phyloP scores from a whole-genome alignment of 768 basidiomycete genomes.

The Trametes coccinea region DNA sequence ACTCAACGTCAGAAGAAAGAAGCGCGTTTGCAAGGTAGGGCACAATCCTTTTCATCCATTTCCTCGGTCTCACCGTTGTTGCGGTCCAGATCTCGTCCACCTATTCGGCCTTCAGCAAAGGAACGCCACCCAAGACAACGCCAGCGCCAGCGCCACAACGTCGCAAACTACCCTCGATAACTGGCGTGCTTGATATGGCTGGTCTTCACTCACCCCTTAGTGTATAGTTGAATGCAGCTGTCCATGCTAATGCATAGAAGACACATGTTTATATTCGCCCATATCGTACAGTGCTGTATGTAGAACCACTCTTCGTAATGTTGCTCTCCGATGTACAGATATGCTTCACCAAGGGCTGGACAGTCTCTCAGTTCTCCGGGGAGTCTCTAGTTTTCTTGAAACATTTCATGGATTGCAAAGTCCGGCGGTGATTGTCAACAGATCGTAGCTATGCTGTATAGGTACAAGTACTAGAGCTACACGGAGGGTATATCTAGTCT shows the following conservation, averaged over 20 bases:
- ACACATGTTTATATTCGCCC: too few species aligned
- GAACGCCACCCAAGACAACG: constrained; percentile 7
- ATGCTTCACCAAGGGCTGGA: too few species aligned
- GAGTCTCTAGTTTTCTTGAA: neutral
- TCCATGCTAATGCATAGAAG: too few species aligned
- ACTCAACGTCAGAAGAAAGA: constrained; percentile 76
- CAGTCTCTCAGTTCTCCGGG: too few species aligned
- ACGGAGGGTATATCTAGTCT: neutral
- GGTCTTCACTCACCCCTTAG: too few species aligned
- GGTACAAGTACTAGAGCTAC: neutral
- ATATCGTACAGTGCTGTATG: too few species aligned
- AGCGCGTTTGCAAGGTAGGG: constrained; percentile 74
- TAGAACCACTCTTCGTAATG: too few species aligned
- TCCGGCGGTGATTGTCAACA: too few species aligned
- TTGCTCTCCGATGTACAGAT: too few species aligned
- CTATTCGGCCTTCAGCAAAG: constrained; percentile 49
- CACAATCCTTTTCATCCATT: neutral
- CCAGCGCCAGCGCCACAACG: neutral
- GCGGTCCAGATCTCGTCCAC: constrained; percentile 55
- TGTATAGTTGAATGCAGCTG: too few species aligned
- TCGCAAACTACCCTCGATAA: constrained; percentile 20
- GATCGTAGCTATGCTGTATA: too few species aligned
- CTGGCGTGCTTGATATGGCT: constrained; percentile 14
- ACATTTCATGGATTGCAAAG: neutral
- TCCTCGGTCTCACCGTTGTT: neutral